These are phyloP conservation scores for Pseudonitzschia pungens DNA, from an alignment of 108 stramenopile genomes.

Conservation along the genomic window DNA sequence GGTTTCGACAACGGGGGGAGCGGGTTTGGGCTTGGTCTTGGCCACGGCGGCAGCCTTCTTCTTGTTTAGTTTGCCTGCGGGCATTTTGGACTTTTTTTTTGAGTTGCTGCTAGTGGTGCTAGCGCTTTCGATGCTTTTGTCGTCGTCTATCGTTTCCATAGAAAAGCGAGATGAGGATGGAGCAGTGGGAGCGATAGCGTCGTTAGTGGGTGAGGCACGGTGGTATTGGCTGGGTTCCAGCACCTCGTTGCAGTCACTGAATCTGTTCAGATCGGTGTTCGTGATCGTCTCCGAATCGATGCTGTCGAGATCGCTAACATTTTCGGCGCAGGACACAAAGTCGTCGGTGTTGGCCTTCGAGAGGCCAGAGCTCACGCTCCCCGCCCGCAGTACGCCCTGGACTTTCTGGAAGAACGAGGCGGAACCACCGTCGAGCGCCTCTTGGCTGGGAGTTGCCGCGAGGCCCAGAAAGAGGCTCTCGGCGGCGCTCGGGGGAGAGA, in stretches of 20 bases:
- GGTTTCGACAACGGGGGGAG: not conserved
- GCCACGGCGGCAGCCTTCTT: not conserved
- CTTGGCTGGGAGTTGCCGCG: conserved; percentile 18
- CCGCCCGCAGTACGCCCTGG: not conserved
- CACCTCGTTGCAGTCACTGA: too few species aligned
- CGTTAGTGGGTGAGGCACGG: not conserved
- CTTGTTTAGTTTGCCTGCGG: not conserved
- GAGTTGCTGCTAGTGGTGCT: not conserved
- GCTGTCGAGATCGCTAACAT: conserved; percentile 19
- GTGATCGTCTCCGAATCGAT: conserved; percentile 1
- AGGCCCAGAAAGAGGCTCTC: conserved; percentile 32
- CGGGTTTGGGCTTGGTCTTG: not conserved
- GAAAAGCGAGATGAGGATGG: not conserved
- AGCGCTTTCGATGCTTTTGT: not conserved
- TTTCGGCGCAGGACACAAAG: conserved; percentile 24
- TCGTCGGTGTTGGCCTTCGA: conserved; percentile 22
- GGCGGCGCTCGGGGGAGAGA: conserved; percentile 25
- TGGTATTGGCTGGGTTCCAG: too few species aligned
- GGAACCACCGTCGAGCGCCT: not conserved
- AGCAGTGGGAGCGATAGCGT: not conserved
- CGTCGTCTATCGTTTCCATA: conserved; percentile 15
- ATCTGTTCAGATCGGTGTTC: too few species aligned
- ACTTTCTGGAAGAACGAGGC: not conserved
- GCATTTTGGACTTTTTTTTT: conserved; percentile 1
- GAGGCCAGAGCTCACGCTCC: not conserved